phyloP scores from a whole-genome alignment of 768 basidiomycete genomes.

The Leccinellum rugosiceps region DNA sequence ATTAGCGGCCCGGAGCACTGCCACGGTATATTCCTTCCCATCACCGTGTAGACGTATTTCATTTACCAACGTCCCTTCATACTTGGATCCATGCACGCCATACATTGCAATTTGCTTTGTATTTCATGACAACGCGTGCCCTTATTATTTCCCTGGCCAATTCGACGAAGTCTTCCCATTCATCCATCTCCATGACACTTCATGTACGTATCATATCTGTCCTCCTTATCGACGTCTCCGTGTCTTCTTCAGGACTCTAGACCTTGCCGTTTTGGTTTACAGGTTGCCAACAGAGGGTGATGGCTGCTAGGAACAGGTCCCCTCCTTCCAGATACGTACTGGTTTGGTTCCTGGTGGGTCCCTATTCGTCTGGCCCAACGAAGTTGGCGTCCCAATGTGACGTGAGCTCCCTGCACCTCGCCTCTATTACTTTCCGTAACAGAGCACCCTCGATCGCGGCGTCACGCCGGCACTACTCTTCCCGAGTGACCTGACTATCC shows the following conservation, averaged over 20 bases:
- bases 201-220: not conserved
- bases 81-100: not conserved
- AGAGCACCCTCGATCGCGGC: not conserved
- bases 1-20: not conserved
- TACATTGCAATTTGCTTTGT: not conserved
- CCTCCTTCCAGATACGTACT: not conserved
- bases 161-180: not conserved
- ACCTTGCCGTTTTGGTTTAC: not conserved
- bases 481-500: not conserved
- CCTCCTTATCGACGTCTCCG: slow-evolving; percentile 3
- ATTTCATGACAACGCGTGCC: not conserved
- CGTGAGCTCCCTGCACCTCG: not conserved
- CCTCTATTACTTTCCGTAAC: not conserved
- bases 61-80: not conserved
- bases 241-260: not conserved
- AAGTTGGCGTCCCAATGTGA: not conserved
- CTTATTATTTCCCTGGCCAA: not conserved
- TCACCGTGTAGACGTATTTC: slow-evolving; percentile 1
- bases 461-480: not conserved
- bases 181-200: not conserved
- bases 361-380: not conserved
- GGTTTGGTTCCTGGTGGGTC: not conserved
- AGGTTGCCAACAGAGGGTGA: not conserved
- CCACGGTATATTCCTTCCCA: slow-evolving; percentile 6
- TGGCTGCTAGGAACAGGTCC: not conserved